Base-by-base conservation (phyloP, 2,329 filamentous ascomycete genomes). In the Hypoxylon sp. region DNA sequence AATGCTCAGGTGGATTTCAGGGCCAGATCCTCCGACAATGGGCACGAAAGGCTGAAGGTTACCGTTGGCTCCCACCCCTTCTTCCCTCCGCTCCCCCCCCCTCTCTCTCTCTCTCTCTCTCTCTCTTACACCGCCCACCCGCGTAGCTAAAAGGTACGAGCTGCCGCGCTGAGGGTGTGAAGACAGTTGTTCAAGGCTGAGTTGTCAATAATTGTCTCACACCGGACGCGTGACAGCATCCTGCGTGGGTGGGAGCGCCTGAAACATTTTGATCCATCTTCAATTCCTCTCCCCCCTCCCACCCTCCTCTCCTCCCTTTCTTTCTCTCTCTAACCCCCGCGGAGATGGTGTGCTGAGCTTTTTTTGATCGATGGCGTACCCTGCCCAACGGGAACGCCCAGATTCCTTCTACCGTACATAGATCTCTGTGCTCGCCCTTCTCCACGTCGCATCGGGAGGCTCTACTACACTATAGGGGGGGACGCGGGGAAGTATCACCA, bases 161-260 rank as follows among this genome's bases (percentile, higher is more conserved):
- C 35, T 49, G 46, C 20, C 50, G 48, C 55, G 27, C 26, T 64
- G 61, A 62, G 61, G 61, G 58, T 62, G 61, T 64, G 58, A 62
- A 64, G 61, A 64, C 61, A 64, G 61, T 62, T 64, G 61, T 64
- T 35, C 61, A 64, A 59, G 61, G 61, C 61, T 64, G 61, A 64
- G 61, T 64, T 64, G 61, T 64, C 61, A 64, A 64, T 51, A 64
- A 59, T 55, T 64, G 61, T 64, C 58, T 64, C 58, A 64, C 55
- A 62, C 55, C 24, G 51, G 40, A 58, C 61, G 58, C 61, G 61
- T 64, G 61, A 64, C 58, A 48, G 61, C 58, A 58, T 63, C 58
- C 61, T 58, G 35, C 51, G 57, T 52, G 20, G 40, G 43, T 37
- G 38, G 51, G 31, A 46, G 42, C 29, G 17, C 37, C 35, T 64